Evolutionary conservation across 2,329 filamentous ascomycete species (phyloP).

Genomic region (Colletotrichum spinosum): DNA sequence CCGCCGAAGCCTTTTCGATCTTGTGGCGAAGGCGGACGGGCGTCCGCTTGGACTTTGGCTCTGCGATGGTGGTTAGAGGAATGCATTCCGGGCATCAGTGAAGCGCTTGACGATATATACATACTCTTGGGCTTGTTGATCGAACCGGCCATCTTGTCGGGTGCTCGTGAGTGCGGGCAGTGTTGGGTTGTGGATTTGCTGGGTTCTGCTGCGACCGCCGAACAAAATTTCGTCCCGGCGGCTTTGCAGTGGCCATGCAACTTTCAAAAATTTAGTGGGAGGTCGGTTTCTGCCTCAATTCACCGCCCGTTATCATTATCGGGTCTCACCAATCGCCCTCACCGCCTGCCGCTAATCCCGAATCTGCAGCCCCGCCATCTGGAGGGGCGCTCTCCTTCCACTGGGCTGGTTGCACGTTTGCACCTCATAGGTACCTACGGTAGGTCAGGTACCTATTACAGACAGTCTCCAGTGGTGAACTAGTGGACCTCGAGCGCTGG

Average conservation of each 20-base stretch:
- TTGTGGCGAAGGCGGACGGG: conserved; percentile 92
- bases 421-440: no score
- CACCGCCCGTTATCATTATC: conserved; percentile 34
- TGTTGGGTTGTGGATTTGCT: conserved; percentile 1
- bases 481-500: conserved; percentile 28
- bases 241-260: conserved; percentile 15
- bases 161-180: conserved; percentile 4
- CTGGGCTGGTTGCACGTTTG: no score
- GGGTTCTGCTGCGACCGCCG: conserved; percentile 13
- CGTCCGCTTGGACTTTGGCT: conserved; percentile 94
- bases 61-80: conserved; percentile 57
- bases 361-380: conserved; percentile 21
- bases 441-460: no score
- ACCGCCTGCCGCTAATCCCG: conserved; percentile 25
- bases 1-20: conserved; percentile 90
- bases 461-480: not conserved
- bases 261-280: conserved; percentile 40
- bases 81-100: not conserved
- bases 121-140: conserved; percentile 67
- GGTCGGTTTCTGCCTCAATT: conserved; percentile 31
- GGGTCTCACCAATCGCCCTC: conserved; percentile 11
- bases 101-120: conserved; percentile 38
- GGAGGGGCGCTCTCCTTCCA: not conserved
- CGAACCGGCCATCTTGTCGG: conserved; percentile 60
- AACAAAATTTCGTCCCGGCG: conserved; percentile 32